These are phyloP conservation scores for Trypanosoma mega DNA, from an alignment of 208 protist species.

Conservation along the genomic window DNA sequence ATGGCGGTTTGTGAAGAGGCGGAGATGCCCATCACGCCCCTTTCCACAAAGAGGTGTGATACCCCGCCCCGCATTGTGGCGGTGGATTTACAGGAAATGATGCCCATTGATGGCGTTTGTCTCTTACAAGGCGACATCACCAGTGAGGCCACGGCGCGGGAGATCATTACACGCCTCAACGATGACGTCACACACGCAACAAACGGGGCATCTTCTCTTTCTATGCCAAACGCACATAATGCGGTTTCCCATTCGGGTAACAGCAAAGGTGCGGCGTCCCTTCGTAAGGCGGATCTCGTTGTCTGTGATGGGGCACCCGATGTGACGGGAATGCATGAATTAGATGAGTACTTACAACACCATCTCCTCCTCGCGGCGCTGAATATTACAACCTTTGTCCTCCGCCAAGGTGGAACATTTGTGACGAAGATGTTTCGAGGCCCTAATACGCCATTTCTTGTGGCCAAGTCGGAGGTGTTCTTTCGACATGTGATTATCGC, in stretches of 20 bases:
- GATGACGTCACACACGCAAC: constrained; percentile 22
- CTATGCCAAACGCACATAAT: constrained; percentile 8
- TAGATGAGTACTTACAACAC: constrained; percentile 99
- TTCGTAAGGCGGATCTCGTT: constrained; percentile 94
- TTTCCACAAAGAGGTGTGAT: not conserved
- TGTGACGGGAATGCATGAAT: constrained; percentile 98
- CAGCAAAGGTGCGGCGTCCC: constrained; percentile 7
- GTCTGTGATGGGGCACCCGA: constrained; percentile 99
- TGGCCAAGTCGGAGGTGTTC: constrained; percentile 96
- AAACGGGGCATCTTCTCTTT: not conserved
- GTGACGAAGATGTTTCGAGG: constrained; percentile 99
- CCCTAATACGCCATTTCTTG: constrained; percentile 91
- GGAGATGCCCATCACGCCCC: not conserved
- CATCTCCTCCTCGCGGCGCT: constrained; percentile 98
- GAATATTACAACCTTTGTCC: constrained; percentile 97
- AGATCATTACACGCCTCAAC: constrained; percentile 94
- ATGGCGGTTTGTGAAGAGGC: not conserved
- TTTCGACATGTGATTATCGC: constrained; percentile 94
- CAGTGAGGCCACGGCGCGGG: constrained; percentile 65
- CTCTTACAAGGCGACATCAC: constrained; percentile 92
- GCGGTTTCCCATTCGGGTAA: not conserved
- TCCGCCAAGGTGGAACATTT: constrained; percentile 93
- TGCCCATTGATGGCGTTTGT: constrained; percentile 96
- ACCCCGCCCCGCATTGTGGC: constrained; percentile 62
- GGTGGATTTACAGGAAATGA: constrained; percentile 99